phyloP scores from a whole-genome alignment of 2,329 filamentous ascomycete genomes.

The Pseudocercospora macadamiae region DNA sequence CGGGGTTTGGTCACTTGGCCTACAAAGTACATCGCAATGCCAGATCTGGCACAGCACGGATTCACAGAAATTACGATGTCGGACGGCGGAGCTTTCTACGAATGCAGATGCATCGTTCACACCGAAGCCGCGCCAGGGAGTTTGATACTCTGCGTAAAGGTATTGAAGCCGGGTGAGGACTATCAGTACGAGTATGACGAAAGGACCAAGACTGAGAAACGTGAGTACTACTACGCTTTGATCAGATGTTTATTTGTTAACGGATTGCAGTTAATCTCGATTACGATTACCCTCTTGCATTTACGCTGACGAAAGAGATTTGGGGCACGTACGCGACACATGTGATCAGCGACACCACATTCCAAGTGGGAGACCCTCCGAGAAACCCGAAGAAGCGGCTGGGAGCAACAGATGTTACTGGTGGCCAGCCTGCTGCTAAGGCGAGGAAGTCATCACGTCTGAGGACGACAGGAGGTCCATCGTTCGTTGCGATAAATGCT shows the following conservation, averaged over 20 bases:
- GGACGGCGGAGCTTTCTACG: neutral
- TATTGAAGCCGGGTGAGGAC: neutral
- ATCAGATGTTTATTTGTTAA: neutral
- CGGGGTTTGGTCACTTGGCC: neutral
- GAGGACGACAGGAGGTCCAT: neutral
- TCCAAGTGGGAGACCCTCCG: neutral
- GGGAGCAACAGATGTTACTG: neutral
- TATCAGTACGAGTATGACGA: neutral
- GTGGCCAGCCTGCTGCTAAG: neutral
- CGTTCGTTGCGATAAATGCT: neutral
- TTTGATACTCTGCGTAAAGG: neutral
- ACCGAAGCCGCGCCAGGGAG: neutral
- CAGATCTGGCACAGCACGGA: neutral
- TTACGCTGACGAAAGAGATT: neutral
- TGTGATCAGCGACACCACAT: neutral
- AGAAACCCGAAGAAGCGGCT: neutral
- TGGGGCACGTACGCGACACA: neutral
- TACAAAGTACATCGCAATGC: neutral
- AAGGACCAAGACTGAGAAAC: neutral
- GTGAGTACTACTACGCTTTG: too few species aligned
- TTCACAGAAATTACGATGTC: neutral
- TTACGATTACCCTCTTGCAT: neutral
- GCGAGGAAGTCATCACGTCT: neutral
- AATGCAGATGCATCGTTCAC: neutral
- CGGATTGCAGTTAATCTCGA: neutral